Evolutionary conservation across 2,329 filamentous ascomycete genomes (phyloP).

Genomic region (Cryphonectria naterciae): DNA sequence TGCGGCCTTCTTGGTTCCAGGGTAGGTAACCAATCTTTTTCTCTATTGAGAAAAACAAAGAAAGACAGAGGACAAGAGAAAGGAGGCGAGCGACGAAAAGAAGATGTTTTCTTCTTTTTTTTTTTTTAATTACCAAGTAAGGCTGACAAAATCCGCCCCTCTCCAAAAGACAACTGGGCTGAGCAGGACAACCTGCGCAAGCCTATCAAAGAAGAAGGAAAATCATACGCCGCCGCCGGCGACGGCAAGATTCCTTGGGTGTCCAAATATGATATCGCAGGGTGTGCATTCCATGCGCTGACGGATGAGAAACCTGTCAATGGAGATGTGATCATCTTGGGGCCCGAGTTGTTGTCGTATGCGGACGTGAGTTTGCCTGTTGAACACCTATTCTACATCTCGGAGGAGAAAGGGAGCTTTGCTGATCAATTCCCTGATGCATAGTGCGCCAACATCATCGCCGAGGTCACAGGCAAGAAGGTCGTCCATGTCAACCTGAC

Average conservation of each 20-base stretch:
- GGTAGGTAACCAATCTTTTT: constrained; percentile 5
- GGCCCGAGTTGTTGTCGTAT: constrained; percentile 43
- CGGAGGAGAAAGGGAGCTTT: too few species aligned
- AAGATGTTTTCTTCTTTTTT: too few species aligned
- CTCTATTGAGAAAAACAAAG: background rate
- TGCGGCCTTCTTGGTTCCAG: constrained; percentile 54
- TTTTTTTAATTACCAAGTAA: background rate
- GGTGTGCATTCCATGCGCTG: constrained; percentile 46
- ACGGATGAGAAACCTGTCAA: constrained; percentile 45
- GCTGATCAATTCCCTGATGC: background rate
- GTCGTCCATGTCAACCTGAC: constrained; percentile 42
- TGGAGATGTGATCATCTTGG: constrained; percentile 44
- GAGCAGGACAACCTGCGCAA: constrained; percentile 35
- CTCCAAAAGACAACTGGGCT: constrained; percentile 49
- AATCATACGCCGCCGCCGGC: constrained; percentile 48
- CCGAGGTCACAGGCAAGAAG: constrained; percentile 37
- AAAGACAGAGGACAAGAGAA: background rate
- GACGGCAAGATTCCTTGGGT: constrained; percentile 52
- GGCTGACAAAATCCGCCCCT: background rate
- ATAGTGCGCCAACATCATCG: constrained; percentile 42
- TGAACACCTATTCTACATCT: too few species aligned
- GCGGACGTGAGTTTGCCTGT: constrained; percentile 34
- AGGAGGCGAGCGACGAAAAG: background rate
- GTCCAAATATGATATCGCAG: constrained; percentile 51
- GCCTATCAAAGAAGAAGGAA: constrained; percentile 44